Evolutionary conservation across 371 early-diverging fungal species (phyloP).

Genomic region (Sanchytrium tribonematis): DNA sequence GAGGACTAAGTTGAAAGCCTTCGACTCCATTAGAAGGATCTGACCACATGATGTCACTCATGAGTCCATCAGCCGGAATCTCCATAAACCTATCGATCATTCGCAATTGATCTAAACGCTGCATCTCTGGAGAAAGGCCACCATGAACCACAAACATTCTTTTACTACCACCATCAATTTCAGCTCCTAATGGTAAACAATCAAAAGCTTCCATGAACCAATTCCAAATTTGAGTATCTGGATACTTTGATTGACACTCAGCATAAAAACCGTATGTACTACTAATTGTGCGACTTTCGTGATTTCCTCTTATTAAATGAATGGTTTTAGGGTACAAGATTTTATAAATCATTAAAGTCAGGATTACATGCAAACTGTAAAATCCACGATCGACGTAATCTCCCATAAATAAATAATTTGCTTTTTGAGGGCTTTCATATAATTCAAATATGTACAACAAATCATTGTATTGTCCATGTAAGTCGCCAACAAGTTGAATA

Average conservation of each 20-base stretch:
- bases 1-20: constrained; percentile 55
- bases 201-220: constrained; percentile 95
- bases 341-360: constrained; percentile 80
- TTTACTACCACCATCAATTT: constrained; percentile 43
- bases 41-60: constrained; percentile 96
- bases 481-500: constrained; percentile 96
- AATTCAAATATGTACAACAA: constrained; percentile 78
- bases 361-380: constrained; percentile 94
- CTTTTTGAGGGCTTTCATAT: constrained; percentile 92
- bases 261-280: constrained; percentile 99
- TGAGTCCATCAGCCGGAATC: constrained; percentile 89
- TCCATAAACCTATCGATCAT: constrained; percentile 82
- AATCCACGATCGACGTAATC: constrained; percentile 99
- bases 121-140: constrained; percentile 89
- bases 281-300: constrained; percentile 94
- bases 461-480: constrained; percentile 98
- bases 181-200: constrained; percentile 84
- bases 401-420: constrained; percentile 93
- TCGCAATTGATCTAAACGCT: constrained; percentile 87
- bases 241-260: constrained; percentile 95
- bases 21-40: constrained; percentile 41
- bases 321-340: constrained; percentile 81
- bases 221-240: constrained; percentile 94
- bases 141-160: constrained; percentile 96
- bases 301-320: constrained; percentile 95